These are phyloP conservation scores for Nicotiana attenuata DNA, from an alignment of 257 asterid genomes.

Conservation along the genomic window DNA sequence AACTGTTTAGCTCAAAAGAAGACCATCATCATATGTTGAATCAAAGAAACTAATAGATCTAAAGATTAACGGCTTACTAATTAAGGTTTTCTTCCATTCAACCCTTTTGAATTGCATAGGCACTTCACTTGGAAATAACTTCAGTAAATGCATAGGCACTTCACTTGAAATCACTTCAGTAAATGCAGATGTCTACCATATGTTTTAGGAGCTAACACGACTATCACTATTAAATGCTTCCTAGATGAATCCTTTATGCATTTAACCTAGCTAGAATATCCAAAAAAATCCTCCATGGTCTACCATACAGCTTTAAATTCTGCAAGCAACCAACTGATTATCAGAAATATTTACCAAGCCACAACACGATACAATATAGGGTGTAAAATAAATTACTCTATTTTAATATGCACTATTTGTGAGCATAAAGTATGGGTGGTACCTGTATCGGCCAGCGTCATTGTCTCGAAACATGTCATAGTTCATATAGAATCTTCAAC, in stretches of 20 bases:
- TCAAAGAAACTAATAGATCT: no score
- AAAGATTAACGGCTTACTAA: no score
- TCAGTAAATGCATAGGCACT: no score
- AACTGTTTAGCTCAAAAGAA: no score
- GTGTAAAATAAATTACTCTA: background rate
- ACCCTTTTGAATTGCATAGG: no score
- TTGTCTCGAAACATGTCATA: constrained; percentile 87
- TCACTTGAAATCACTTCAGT: no score
- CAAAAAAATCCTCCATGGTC: background rate
- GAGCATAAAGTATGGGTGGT: background rate
- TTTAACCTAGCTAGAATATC: background rate
- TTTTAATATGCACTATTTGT: background rate
- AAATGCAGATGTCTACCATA: background rate
- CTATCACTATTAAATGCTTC: background rate
- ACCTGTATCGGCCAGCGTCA: constrained; percentile 75
- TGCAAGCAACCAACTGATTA: background rate
- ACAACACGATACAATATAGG: background rate
- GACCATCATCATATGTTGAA: no score
- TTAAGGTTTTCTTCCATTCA: no score
- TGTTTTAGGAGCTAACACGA: background rate
- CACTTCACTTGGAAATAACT: no score
- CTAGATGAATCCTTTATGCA: background rate
- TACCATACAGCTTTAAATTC: background rate
- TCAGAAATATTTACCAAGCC: background rate
- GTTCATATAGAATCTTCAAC: constrained; percentile 96